Base-by-base conservation (phyloP, 129 eudicot genomes). In the Pittosporum tobira region DNA sequence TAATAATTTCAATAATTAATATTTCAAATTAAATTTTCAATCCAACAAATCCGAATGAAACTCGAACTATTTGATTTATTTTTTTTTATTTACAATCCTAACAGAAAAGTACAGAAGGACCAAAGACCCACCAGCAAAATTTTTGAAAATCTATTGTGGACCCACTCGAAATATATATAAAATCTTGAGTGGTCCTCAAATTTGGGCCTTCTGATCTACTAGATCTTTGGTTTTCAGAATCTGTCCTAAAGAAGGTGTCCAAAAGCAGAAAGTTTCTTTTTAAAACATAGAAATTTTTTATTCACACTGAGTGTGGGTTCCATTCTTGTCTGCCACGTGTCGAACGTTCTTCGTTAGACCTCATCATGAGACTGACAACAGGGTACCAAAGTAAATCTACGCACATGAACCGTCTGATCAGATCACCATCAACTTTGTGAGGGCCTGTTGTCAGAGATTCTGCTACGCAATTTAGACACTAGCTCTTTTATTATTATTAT, bases 321-420 rank as follows among this genome's bases (percentile, higher is more conserved):
- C 13, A 26, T 42, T 61, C 19, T 57, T 68, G 60, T 61, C 74
- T 60, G 74, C 74, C 67, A 69, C 74, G 74, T 69, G 74, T 69
- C 42, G 47, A 48, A 24, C 49, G 29, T 18, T 23, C 24, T 21
- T 18, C 4, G 4, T 25, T 5, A 11, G 21, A n/a, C 29, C 2
- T n/a, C 58, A 67, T 44, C 57, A 57, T 46, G 46, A 28, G 19
- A n/a, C 54, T 16, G 70, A 40, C 61, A 20, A 28, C 13, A 38
- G 46, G 54, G 12, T 49, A 22, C 28, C 29, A 21, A 11, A n/a
- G 29, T 5, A 19, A 49, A 22, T 49, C 54, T 49, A 49, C 9
- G 27, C 16, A 20, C 54, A 49, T 22, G 30, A 24, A 24, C 26
- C 54, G 28, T 49, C 15, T 47, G 51, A 47, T 47, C 23, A 47